A percentile compares a stretch with the other conserved stretches of the same genome.
These are phyloP conservation scores for Candida sojae DNA, from an alignment of 1,139 yeast species.

Conservation along the genomic window DNA sequence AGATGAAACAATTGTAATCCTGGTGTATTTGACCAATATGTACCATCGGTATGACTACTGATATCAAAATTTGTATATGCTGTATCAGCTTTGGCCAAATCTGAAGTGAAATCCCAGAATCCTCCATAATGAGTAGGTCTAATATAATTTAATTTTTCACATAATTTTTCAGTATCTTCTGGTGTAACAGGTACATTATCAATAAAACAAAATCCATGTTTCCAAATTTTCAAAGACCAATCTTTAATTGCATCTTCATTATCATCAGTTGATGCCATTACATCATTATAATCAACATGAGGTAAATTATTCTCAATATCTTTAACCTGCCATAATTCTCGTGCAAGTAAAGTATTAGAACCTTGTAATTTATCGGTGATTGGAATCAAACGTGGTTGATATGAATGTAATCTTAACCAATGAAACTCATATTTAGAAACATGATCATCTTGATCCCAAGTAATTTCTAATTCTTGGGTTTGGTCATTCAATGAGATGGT, in stretches of 20 bases:
- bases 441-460: slow-evolving; percentile 32
- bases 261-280: slow-evolving; percentile 38
- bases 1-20: slow-evolving; percentile 74
- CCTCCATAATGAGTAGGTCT: slow-evolving; percentile 81
- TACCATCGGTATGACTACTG: slow-evolving; percentile 74
- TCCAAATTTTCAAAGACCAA: slow-evolving; percentile 61
- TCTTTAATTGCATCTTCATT: slow-evolving; percentile 50
- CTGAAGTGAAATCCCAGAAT: slow-evolving; percentile 80
- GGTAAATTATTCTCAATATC: slow-evolving; percentile 51
- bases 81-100: slow-evolving; percentile 69
- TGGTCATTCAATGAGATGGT: slow-evolving; percentile 20
- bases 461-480: slow-evolving; percentile 13
- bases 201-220: slow-evolving; percentile 65
- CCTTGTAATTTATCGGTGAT: slow-evolving; percentile 27
- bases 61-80: slow-evolving; percentile 75
- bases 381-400: slow-evolving; percentile 51
- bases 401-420: slow-evolving; percentile 65
- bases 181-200: slow-evolving; percentile 65
- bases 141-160: slow-evolving; percentile 62
- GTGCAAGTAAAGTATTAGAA: slow-evolving; percentile 29
- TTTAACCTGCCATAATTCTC: slow-evolving; percentile 51
- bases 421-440: slow-evolving; percentile 43
- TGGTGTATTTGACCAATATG: slow-evolving; percentile 78
- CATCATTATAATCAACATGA: slow-evolving; percentile 47
- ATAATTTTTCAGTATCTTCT: slow-evolving; percentile 60